A percentile compares a stretch with the other conserved stretches of the same genome.
These are phyloP conservation scores for Venturia asperata DNA, from an alignment of 2,329 filamentous ascomycete species.

Conservation along the genomic window DNA sequence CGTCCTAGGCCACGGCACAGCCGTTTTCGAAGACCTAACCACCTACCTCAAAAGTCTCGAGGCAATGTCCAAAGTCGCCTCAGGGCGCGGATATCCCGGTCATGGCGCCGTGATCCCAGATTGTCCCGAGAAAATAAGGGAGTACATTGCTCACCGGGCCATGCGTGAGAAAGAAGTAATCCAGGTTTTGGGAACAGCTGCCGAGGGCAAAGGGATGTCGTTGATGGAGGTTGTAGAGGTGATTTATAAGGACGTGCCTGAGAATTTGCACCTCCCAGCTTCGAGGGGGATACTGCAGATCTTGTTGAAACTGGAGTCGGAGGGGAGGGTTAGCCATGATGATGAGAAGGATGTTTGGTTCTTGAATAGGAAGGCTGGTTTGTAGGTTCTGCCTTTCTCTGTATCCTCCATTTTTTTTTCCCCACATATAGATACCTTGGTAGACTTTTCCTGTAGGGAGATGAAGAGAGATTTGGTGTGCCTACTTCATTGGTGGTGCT, in stretches of 20 bases:
- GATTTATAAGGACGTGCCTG: constrained; percentile 75
- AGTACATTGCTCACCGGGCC: constrained; percentile 77
- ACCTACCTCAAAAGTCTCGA: constrained; percentile 51
- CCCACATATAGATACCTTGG: background rate
- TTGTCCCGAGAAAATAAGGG: constrained; percentile 61
- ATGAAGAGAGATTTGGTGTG: background rate
- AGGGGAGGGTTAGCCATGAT: constrained; percentile 55
- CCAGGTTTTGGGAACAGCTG: constrained; percentile 27
- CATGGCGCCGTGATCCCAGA: constrained; percentile 75
- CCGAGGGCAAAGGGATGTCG: constrained; percentile 46
- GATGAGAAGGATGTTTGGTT: constrained; percentile 31
- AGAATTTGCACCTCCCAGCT: constrained; percentile 68
- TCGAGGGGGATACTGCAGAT: constrained; percentile 71
- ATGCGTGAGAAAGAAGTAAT: constrained; percentile 56
- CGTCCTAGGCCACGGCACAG: constrained; percentile 35
- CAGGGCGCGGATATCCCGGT: constrained; percentile 72
- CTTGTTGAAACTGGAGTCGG: constrained; percentile 66
- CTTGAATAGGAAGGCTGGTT: constrained; percentile 29
- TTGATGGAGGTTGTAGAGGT: constrained; percentile 78
- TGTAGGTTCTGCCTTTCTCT: constrained; percentile 19
- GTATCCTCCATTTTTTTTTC: too few species aligned
- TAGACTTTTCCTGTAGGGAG: background rate
- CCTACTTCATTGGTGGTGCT: too few species aligned
- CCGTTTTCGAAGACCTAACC: constrained; percentile 36
- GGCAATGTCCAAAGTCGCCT: constrained; percentile 59